A percentile compares a stretch with the other conserved stretches of the same genome.
Evolutionary conservation across 768 basidiomycete species (phyloP).

Genomic region (Sutorius australiensis): DNA sequence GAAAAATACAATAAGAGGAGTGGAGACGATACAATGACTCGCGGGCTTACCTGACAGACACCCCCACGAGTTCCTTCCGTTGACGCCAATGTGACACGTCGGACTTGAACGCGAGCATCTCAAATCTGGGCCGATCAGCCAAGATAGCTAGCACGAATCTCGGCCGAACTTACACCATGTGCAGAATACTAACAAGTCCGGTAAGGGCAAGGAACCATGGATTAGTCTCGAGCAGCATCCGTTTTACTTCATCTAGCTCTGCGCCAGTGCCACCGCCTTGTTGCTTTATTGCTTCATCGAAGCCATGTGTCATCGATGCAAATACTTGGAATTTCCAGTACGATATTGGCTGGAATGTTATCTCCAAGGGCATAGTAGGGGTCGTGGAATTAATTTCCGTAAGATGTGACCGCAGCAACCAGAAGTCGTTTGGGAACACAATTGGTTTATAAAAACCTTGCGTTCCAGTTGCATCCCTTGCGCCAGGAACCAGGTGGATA

Average conservation of each 20-base stretch:
- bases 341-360: slow-evolving; percentile 82
- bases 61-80: slow-evolving; percentile 92
- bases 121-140: slow-evolving; percentile 55
- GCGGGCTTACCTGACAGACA: slow-evolving; percentile 74
- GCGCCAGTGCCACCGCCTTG: slow-evolving; percentile 57
- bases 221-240: slow-evolving; percentile 87
- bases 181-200: slow-evolving; percentile 79
- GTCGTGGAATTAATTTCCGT: slow-evolving; percentile 85
- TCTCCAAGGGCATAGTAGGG: slow-evolving; percentile 68
- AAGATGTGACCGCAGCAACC: slow-evolving; percentile 81
- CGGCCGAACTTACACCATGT: slow-evolving; percentile 64
- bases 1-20: slow-evolving; percentile 16
- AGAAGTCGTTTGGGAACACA: slow-evolving; percentile 93
- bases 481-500: slow-evolving; percentile 54
- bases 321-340: slow-evolving; percentile 86
- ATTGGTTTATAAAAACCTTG: slow-evolving; percentile 81
- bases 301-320: slow-evolving; percentile 78
- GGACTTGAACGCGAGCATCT: slow-evolving; percentile 93
- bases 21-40: slow-evolving; percentile 4
- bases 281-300: slow-evolving; percentile 80
- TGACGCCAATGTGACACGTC: slow-evolving; percentile 96
- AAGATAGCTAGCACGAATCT: background rate
- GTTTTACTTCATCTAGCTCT: slow-evolving; percentile 93
- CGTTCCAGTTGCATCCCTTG: slow-evolving; percentile 61
- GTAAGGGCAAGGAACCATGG: slow-evolving; percentile 87